A percentile compares a stretch with the other conserved stretches of the same genome.
phyloP scores from a whole-genome alignment of 169 alveolate species.

The Plasmodium gaboni region DNA sequence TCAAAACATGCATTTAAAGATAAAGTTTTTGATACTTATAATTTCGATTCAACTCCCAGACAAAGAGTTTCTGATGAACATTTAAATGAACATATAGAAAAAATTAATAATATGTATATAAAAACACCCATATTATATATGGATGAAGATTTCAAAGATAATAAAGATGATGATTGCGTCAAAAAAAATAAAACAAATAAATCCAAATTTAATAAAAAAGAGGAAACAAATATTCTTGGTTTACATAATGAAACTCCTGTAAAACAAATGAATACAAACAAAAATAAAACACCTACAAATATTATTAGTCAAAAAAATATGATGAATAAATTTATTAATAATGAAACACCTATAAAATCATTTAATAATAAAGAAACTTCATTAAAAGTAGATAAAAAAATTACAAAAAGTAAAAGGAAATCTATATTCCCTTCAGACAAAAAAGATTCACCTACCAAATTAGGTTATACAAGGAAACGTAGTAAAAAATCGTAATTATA shows the following conservation, averaged over 20 bases:
- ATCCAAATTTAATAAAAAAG: constrained; percentile 25
- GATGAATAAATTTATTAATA: constrained; percentile 27
- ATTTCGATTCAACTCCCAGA: constrained; percentile 59
- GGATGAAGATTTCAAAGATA: constrained; percentile 15
- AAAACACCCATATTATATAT: constrained; percentile 56
- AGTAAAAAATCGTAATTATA: constrained; percentile 25
- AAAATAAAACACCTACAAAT: constrained; percentile 9
- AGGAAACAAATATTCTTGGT: constrained; percentile 1
- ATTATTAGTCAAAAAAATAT: constrained; percentile 10
- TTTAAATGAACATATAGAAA: constrained; percentile 59
- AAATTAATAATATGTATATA: constrained; percentile 65
- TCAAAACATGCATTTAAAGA: constrained; percentile 9
- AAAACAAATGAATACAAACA: constrained; percentile 28
- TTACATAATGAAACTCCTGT: constrained; percentile 53
- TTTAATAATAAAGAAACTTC: constrained; percentile 18
- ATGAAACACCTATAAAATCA: constrained; percentile 43
- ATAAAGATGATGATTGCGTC: constrained; percentile 1
- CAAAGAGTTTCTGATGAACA: constrained; percentile 40
- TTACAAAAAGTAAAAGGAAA: constrained; percentile 41
- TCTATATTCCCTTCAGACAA: constrained; percentile 25
- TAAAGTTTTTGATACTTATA: constrained; percentile 23
- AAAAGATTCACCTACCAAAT: constrained; percentile 38
- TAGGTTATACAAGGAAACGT: constrained; percentile 21
- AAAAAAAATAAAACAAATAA: constrained; percentile 21
- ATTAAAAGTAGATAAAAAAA: constrained; percentile 57